These are phyloP conservation scores for Tephrocybe sp. DNA, from an alignment of 768 basidiomycete genomes.

Conservation along the genomic window DNA sequence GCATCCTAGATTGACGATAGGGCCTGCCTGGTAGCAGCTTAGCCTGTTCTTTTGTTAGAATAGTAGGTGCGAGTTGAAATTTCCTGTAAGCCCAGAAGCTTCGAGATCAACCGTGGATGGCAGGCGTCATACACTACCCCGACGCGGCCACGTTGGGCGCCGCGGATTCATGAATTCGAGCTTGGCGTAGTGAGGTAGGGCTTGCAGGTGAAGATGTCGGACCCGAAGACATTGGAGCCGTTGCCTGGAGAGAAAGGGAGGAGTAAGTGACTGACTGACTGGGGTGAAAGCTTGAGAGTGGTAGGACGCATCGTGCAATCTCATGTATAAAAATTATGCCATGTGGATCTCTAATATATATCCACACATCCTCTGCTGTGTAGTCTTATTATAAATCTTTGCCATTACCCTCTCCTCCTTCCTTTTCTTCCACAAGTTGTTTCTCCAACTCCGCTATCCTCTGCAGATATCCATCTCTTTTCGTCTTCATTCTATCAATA, in stretches of 20 bases:
- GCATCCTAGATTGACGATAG: too few relatives aligned
- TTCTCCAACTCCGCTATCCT: slow-evolving; percentile 59
- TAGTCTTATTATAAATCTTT: slow-evolving; percentile 8
- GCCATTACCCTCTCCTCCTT: slow-evolving; percentile 17
- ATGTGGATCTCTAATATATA: too few relatives aligned
- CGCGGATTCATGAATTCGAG: slow-evolving; percentile 89
- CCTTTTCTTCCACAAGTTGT: slow-evolving; percentile 33
- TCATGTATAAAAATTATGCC: too few relatives aligned
- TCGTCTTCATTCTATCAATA: slow-evolving; percentile 51
- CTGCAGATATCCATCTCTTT: slow-evolving; percentile 50
- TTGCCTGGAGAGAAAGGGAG: slow-evolving; percentile 62
- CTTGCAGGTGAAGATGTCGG: slow-evolving; percentile 90
- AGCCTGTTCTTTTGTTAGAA: too few relatives aligned
- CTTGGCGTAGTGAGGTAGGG: slow-evolving; percentile 93
- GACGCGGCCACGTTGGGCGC: slow-evolving; percentile 71
- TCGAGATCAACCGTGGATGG: too few relatives aligned
- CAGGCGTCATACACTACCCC: too few relatives aligned
- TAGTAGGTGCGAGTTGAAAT: too few relatives aligned
- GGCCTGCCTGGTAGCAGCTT: too few relatives aligned
- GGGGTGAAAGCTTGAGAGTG: too few relatives aligned
- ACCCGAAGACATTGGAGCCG: slow-evolving; percentile 95
- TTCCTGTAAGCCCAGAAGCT: too few relatives aligned
- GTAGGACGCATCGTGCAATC: too few relatives aligned
- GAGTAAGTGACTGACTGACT: not conserved
- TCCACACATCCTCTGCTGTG: too few relatives aligned